Base-by-base conservation (phyloP, 495 filamentous ascomycete genomes). In the Tuber umbilicatum region DNA sequence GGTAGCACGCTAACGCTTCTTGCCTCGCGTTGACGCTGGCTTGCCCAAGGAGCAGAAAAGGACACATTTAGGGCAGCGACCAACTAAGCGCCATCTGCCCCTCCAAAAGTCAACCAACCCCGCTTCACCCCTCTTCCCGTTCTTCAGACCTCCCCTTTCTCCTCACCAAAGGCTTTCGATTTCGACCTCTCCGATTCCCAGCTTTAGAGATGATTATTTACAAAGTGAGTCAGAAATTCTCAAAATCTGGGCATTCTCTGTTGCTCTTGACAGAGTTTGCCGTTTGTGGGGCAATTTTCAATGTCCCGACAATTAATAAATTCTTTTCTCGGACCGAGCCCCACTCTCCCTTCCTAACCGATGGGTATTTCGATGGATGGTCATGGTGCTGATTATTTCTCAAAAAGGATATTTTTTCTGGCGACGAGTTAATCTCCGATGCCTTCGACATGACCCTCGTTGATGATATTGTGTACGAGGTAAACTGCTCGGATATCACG, bases 351-450 rank as follows among this genome's bases (percentile, higher is more conserved):
- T 21, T 73, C 12, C 37, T 41, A 40, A 40, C 37, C n/a, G 19
- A 71, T n/a, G 7, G 38, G 17, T 6, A 27, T 23, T 76, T 47
- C n/a, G 39, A 31, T 14, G 50, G n/a, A 31, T 60, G 3, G 37
- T 79, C 72, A 31, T 31, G 10, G n/a, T 60, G 19, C 69, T 79
- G 23, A 78, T 68, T 27, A 12, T 43, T 41, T 64, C 40, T 17
- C n/a, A 2, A 43, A 6, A 79, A 99, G 95, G 95, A 98, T 85
- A 86, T 93, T 77, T 85, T 97, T 84, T 91, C 89, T 85, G 93
- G 88, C 73, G 95, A 97, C 85, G 95, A 98, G 90, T 88, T 98
- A 84, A 89, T 97, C 89, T 94, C 95, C 81, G 96, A 98, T 84
- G 94, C 91, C 80, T 98, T 91, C 86, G 85, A 91, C 73, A 80